Conservation (phyloP, 169 alveolate species). For the Perkinsus marinus region DNA sequence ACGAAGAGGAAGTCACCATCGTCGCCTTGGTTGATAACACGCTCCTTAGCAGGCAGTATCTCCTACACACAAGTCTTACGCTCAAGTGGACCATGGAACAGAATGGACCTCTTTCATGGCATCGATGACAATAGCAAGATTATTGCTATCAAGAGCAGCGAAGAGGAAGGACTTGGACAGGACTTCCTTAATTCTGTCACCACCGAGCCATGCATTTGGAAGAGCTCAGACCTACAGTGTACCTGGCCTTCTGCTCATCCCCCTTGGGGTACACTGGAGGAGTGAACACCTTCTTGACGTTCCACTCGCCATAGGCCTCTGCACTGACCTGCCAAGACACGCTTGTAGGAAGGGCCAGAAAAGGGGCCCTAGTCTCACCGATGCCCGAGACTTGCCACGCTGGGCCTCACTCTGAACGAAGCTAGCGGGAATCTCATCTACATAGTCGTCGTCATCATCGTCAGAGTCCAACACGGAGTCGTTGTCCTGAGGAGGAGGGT, state of each 20-base stretch:
- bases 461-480: not conserved
- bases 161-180: slow-evolving; percentile 60
- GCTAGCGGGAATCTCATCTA: not conserved
- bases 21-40: slow-evolving; percentile 72
- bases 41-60: slow-evolving; percentile 12
- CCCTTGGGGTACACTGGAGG: slow-evolving; percentile 67
- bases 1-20: slow-evolving; percentile 77
- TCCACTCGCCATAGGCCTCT: slow-evolving; percentile 84
- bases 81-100: not conserved
- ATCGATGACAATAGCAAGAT: slow-evolving; percentile 51
- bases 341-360: too few relatives aligned
- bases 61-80: not conserved
- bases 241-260: slow-evolving; percentile 62
- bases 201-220: too few relatives aligned
- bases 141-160: slow-evolving; percentile 57
- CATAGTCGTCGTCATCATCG: not conserved
- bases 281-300: slow-evolving; percentile 57
- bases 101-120: slow-evolving; percentile 66
- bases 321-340: too few relatives aligned
- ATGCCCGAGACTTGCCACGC: not conserved
- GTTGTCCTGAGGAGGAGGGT: not conserved
- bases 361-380: too few relatives aligned
- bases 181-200: slow-evolving; percentile 4
- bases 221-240: too few relatives aligned
- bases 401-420: not conserved